phyloP scores from a whole-genome alignment of 2,329 filamentous ascomycete species.

The Colletotrichum tropicicola region DNA sequence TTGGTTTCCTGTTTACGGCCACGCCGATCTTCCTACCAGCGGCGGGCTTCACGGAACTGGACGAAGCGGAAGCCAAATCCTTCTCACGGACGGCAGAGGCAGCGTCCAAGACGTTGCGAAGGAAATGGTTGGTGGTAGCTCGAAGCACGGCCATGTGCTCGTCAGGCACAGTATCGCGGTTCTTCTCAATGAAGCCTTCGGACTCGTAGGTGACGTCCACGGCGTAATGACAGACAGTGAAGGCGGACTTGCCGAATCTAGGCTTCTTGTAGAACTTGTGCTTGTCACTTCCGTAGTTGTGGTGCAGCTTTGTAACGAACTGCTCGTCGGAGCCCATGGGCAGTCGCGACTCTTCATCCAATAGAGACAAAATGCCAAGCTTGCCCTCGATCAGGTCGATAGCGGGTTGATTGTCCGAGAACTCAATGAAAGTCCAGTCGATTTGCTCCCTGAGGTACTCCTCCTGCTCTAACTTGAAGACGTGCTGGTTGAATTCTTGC shows the following conservation, averaged over 20 bases:
- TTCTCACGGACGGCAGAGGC: slow-evolving; percentile 91
- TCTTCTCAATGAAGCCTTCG: slow-evolving; percentile 99
- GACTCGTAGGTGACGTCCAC: slow-evolving; percentile 99
- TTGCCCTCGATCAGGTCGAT: slow-evolving; percentile 99
- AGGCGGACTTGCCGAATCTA: slow-evolving; percentile 94
- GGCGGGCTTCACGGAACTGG: slow-evolving; percentile 80
- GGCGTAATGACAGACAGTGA: slow-evolving; percentile 98
- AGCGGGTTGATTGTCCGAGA: slow-evolving; percentile 98
- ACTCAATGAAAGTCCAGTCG: slow-evolving; percentile 99
- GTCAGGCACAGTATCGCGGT: slow-evolving; percentile 96
- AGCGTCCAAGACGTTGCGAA: slow-evolving; percentile 84
- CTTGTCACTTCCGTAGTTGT: slow-evolving; percentile 91
- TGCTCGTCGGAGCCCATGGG: slow-evolving; percentile 98
- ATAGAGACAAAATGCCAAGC: slow-evolving; percentile 87
- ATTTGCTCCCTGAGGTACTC: slow-evolving; percentile 97
- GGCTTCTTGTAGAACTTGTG: slow-evolving; percentile 99
- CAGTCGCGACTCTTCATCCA: slow-evolving; percentile 95
- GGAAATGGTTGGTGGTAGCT: slow-evolving; percentile 84
- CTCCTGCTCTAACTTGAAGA: slow-evolving; percentile 98
- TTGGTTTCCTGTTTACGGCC: slow-evolving; percentile 94
- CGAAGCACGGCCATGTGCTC: slow-evolving; percentile 96
- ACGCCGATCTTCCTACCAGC: slow-evolving; percentile 88
- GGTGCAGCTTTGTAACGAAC: slow-evolving; percentile 95
- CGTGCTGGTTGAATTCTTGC: slow-evolving; percentile 98
- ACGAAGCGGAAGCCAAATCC: slow-evolving; percentile 72